These are phyloP conservation scores for Penicillium crustosum DNA, from an alignment of 2,329 filamentous ascomycete species.

Conservation along the genomic window DNA sequence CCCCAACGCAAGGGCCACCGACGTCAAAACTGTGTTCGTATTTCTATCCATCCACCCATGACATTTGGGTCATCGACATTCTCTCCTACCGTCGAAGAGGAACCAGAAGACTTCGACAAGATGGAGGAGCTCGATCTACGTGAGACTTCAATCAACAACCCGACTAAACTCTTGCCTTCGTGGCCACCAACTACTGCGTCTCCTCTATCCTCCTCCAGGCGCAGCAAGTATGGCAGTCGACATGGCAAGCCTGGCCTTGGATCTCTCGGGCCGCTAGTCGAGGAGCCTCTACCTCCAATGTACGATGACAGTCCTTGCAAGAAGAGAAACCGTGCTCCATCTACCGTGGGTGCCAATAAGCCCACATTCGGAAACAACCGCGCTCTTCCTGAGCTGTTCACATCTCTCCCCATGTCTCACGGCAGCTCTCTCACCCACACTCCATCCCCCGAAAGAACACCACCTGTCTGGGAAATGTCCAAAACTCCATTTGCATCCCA, in stretches of 20 bases:
- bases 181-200: conserved; percentile 16
- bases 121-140: conserved; percentile 31
- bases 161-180: conserved; percentile 10
- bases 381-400: conserved; percentile 27
- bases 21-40: conserved; percentile 46
- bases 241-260: conserved; percentile 21
- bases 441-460: conserved; percentile 32
- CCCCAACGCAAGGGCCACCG: conserved; percentile 41
- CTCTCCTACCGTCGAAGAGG: conserved; percentile 37
- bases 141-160: conserved; percentile 24
- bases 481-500: conserved; percentile 23
- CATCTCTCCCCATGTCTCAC: conserved; percentile 22
- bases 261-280: conserved; percentile 23
- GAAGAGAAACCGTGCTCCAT: conserved; percentile 25
- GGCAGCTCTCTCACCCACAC: conserved; percentile 26
- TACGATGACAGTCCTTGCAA: conserved; percentile 25
- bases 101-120: conserved; percentile 37
- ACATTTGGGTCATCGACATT: conserved; percentile 36
- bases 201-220: conserved; percentile 12
- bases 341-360: conserved; percentile 15
- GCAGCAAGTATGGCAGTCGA: conserved; percentile 21
- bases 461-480: conserved; percentile 28
- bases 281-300: conserved; percentile 17
- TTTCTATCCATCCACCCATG: conserved; percentile 40
- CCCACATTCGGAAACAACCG: conserved; percentile 22